Evolutionary conservation across 2,329 filamentous ascomycete species (phyloP).

Genomic region (Phaeomoniella chlamydospora): DNA sequence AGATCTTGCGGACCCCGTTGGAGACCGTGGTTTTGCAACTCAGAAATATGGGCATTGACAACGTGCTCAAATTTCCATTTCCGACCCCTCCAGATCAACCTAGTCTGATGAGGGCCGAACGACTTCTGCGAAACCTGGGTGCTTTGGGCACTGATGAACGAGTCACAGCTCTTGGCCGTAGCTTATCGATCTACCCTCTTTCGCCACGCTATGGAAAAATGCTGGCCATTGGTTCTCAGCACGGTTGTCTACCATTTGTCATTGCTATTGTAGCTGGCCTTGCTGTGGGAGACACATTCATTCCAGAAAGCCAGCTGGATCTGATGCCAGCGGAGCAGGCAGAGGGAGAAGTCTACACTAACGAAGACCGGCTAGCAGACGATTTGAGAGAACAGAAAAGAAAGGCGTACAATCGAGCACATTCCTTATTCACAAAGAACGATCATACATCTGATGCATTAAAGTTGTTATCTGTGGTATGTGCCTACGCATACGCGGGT

Average conservation of each 20-base stretch:
- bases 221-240: slow-evolving; percentile 70
- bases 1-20: slow-evolving; percentile 80
- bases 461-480: slow-evolving; percentile 78
- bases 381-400: slow-evolving; percentile 52
- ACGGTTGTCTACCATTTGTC: slow-evolving; percentile 70
- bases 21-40: slow-evolving; percentile 87
- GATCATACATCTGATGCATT: slow-evolving; percentile 79
- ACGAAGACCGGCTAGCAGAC: slow-evolving; percentile 58
- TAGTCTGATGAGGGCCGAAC: slow-evolving; percentile 70
- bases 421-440: slow-evolving; percentile 63
- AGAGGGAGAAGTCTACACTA: slow-evolving; percentile 34
- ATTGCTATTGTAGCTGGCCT: slow-evolving; percentile 79
- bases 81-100: slow-evolving; percentile 72
- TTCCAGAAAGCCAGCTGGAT: slow-evolving; percentile 66
- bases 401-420: slow-evolving; percentile 54
- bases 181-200: slow-evolving; percentile 78
- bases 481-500: slow-evolving; percentile 66
- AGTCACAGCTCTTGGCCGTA: slow-evolving; percentile 64
- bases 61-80: slow-evolving; percentile 89
- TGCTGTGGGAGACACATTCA: slow-evolving; percentile 76
- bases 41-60: slow-evolving; percentile 84
- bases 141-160: slow-evolving; percentile 59
- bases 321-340: slow-evolving; percentile 33
- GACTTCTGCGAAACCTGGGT: slow-evolving; percentile 69
- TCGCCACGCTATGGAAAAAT: slow-evolving; percentile 86